Evolutionary conservation across 2,329 filamentous ascomycete genomes (phyloP), one percentile per base, ranked within the genome.

Genomic region (Sporothrix schenckii): DNA sequence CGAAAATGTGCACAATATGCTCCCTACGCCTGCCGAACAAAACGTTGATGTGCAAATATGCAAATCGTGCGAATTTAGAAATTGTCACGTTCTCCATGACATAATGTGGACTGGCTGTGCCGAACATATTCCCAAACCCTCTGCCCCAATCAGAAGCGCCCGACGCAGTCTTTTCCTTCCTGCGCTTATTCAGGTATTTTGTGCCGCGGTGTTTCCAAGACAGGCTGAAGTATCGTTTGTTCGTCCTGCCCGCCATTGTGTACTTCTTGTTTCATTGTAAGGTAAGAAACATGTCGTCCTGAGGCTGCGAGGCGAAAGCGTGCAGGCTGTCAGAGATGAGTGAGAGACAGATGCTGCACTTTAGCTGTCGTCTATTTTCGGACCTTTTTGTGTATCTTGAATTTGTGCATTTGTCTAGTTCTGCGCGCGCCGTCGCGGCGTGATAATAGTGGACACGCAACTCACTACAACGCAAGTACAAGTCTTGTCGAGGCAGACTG

Each of bases 141-240:
- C 24, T 24, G 27, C n/a, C 19, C 56, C 56, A 61, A 61, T 61
- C 56, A 61, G 56, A 63, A 16, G n/a, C 44, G 24, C 6, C 61
- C 44, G 14, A 30, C 61, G 16, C 24, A 13, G n/a, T 34, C 44
- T 19, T 49, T 49, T 24, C 52, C 44, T 50, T 50, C 44, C 52
- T 47, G 44, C 47, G 63, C 63, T 66, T 52, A 66, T 66, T 66
- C 63, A 66, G 63, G 58, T 13, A 61, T 27, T 27, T 14, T 21
- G 34, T 39, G 39, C 5, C 5, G n/a, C 21, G 16, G 39, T 24
- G n/a, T 47, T 47, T 47, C 6, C n/a, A 3, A 27, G 39, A 4
- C 24, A 30, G 10, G 47, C 63, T 47, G 47, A 66, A 47, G 63
- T 66, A 52, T 50, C 47, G 47, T 53, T 66, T 66, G 47, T 24